Evolutionary conservation across 306 rosid genomes (phyloP), one percentile per base, ranked within the genome.

Genomic region (Quillaja saponaria): DNA sequence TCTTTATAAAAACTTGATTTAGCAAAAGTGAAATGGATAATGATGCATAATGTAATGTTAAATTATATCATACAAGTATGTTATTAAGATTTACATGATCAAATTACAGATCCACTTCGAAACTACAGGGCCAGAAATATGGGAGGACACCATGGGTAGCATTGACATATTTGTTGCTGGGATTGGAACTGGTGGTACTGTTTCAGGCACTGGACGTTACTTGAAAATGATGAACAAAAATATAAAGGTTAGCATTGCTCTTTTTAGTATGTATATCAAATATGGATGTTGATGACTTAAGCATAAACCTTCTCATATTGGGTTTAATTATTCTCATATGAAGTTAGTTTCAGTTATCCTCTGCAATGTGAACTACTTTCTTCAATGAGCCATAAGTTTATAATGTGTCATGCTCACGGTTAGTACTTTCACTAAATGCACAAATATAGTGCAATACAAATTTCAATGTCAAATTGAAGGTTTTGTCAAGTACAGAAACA

Each of bases 91-190:
- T 60, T 65, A 69, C 63, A 75, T 78, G 55, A 63, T 38, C 60
- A 72, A 82, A 77, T 80, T 81, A 72, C 98, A 88, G 96, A 83
- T 88, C 63, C 98, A 92, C 86, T 91, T 86, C 68, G 94, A 88
- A 81, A 84, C 96, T 63, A 91, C 98, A 51, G 98, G 96, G 55
- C 98, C 98, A 58, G 98, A 91, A 77, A 91, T 91, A 80, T 91
- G 98, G 98, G 96, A 88, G 83, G 98, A 91, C 70, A 91, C 98
- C 64, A 49, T 91, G 82, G 96, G 98, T 48, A 84, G 61, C 56
- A 77, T 86, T 75, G 98, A 92, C 71, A 71, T 86, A 48, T 78
- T 88, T 60, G 92, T 92, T 75, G 95, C 96, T 69, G 81, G 87
- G 66, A 82, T 92, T 71, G 98, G 98, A 82, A 88, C 96, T 66